phyloP scores from a whole-genome alignment of 352 stramenopile species.

The Pythium scleroteichum region DNA sequence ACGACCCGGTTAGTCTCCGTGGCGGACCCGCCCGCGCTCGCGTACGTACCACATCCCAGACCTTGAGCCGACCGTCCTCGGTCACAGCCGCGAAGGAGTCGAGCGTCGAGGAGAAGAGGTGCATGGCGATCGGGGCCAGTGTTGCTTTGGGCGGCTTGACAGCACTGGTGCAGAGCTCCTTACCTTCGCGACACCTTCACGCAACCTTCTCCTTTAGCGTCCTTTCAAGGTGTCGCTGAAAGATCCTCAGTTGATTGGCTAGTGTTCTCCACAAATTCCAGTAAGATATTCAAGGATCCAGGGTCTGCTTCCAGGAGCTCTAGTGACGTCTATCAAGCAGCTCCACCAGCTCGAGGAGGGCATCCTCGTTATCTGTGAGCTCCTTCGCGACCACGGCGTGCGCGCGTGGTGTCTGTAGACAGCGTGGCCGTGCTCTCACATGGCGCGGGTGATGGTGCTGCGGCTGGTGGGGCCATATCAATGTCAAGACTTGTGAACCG shows the following conservation, averaged over 20 bases:
- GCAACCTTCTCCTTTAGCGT: constrained; percentile 18
- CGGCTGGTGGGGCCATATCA: constrained; percentile 7
- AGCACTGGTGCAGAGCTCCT: constrained; percentile 65
- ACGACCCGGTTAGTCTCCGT: not conserved
- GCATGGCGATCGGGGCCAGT: constrained; percentile 36
- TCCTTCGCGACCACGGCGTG: no score
- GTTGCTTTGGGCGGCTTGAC: not conserved
- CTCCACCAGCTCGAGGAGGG: constrained; percentile 28
- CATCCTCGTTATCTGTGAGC: constrained; percentile 16
- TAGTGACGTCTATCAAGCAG: not conserved
- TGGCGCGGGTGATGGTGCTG: constrained; percentile 12
- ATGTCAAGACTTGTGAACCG: not conserved
- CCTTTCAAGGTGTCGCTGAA: constrained; percentile 19
- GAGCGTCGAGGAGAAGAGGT: constrained; percentile 74
- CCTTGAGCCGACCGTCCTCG: constrained; percentile 79
- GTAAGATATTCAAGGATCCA: constrained; percentile 12
- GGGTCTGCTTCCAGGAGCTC: constrained; percentile 4
- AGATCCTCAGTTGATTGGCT: not conserved
- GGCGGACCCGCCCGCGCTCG: no score
- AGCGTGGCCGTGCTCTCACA: not conserved
- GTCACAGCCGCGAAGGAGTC: constrained; percentile 80
- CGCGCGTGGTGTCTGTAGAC: not conserved
- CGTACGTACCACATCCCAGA: constrained; percentile 73
- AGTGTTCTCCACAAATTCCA: constrained; percentile 2
- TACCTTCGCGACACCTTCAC: constrained; percentile 35